phyloP scores from a whole-genome alignment of 768 basidiomycete species.

The Melanogaster broomeanus region DNA sequence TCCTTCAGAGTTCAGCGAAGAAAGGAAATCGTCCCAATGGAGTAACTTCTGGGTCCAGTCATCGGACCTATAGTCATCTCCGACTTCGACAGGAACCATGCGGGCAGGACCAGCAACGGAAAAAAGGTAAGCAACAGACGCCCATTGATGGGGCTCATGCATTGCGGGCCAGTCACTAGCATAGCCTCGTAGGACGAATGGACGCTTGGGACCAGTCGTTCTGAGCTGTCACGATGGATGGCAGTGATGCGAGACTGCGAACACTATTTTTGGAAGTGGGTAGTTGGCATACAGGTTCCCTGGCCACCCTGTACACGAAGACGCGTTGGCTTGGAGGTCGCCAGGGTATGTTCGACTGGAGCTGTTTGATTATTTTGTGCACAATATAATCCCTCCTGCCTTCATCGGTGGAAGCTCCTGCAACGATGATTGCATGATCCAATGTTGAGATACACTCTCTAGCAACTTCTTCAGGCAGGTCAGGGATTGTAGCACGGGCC shows the following conservation, averaged over 20 bases:
- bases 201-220: slow-evolving; percentile 41
- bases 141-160: slow-evolving; percentile 63
- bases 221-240: slow-evolving; percentile 61
- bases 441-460: slow-evolving; percentile 56
- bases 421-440: slow-evolving; percentile 82
- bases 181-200: slow-evolving; percentile 75
- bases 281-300: slow-evolving; percentile 3
- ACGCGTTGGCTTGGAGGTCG: slow-evolving; percentile 6
- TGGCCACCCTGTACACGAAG: slow-evolving; percentile 1
- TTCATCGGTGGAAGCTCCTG: slow-evolving; percentile 67
- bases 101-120: slow-evolving; percentile 76
- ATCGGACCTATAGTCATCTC: slow-evolving; percentile 74
- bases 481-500: slow-evolving; percentile 27
- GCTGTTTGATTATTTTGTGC: slow-evolving; percentile 55
- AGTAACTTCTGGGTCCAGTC: slow-evolving; percentile 85
- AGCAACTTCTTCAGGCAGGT: slow-evolving; percentile 23
- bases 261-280: slow-evolving; percentile 31
- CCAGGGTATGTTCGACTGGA: slow-evolving; percentile 48
- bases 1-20: slow-evolving; percentile 36
- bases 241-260: slow-evolving; percentile 45
- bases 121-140: slow-evolving; percentile 65
- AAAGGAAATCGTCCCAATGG: slow-evolving; percentile 75
- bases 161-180: slow-evolving; percentile 80
- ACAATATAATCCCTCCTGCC: slow-evolving; percentile 57
- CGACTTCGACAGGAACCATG: slow-evolving; percentile 89